phyloP scores from a whole-genome alignment of 805 yeast genomes.

The Helenozyma baotianmanensis region DNA sequence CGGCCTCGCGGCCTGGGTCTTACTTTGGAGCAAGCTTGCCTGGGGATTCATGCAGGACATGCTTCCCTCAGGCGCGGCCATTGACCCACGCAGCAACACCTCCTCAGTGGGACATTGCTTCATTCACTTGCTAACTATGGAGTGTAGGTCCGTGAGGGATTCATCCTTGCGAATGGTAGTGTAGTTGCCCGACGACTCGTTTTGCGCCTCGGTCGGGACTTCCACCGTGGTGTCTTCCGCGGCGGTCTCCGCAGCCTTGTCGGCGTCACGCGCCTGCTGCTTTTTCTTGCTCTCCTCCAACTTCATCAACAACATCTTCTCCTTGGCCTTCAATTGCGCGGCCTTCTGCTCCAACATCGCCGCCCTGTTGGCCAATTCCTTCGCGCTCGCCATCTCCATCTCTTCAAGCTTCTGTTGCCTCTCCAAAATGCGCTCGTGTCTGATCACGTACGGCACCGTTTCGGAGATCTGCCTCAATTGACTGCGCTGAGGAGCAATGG shows the following conservation, averaged over 20 bases:
- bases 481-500: slow-evolving; percentile 48
- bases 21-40: too few relatives aligned
- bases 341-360: slow-evolving; percentile 73
- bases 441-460: slow-evolving; percentile 77
- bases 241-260: not conserved
- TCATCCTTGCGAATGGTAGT: slow-evolving; percentile 40
- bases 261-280: slow-evolving; percentile 4
- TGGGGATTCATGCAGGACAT: too few relatives aligned
- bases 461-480: slow-evolving; percentile 75
- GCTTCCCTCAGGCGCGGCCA: too few relatives aligned
- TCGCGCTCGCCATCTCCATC: slow-evolving; percentile 72
- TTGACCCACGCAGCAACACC: too few relatives aligned
- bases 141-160: slow-evolving; percentile 51
- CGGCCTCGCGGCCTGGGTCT: too few relatives aligned
- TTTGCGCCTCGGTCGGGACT: slow-evolving; percentile 3
- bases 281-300: slow-evolving; percentile 21
- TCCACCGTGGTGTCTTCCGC: not conserved
- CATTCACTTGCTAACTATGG: slow-evolving; percentile 18
- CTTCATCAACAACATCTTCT: slow-evolving; percentile 46
- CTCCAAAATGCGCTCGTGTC: slow-evolving; percentile 70
- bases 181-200: slow-evolving; percentile 11
- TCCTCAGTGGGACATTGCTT: too few relatives aligned
- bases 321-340: slow-evolving; percentile 64
- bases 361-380: slow-evolving; percentile 69
- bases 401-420: slow-evolving; percentile 78